Conservation (phyloP, 768 basidiomycete genomes). For the Agrocybe pediades region DNA sequence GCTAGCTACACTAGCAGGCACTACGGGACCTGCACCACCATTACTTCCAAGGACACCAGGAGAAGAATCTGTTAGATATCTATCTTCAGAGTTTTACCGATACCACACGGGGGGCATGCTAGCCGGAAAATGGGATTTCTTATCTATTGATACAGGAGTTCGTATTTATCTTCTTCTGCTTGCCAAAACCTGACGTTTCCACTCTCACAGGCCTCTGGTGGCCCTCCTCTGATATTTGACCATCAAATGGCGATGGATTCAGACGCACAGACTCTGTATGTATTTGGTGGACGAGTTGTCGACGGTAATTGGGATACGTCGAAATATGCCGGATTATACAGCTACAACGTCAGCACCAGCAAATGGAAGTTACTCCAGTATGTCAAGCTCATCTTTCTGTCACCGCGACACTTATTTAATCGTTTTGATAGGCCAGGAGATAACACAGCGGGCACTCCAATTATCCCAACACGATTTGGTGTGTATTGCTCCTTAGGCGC, state of each 20-base stretch:
- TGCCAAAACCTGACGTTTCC: background rate
- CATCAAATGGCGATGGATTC: constrained; percentile 82
- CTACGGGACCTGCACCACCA: background rate
- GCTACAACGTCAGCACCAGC: constrained; percentile 64
- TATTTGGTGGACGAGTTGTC: constrained; percentile 75
- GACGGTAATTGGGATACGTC: constrained; percentile 61
- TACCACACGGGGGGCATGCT: constrained; percentile 68
- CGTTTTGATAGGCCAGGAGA: constrained; percentile 25
- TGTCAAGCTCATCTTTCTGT: constrained; percentile 22
- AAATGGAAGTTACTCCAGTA: constrained; percentile 74
- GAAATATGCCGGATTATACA: constrained; percentile 74
- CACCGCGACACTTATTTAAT: background rate
- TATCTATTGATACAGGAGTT: constrained; percentile 70
- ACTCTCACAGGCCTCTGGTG: constrained; percentile 52
- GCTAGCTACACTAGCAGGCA: background rate
- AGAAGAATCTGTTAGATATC: constrained; percentile 26
- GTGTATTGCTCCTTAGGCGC: constrained; percentile 9
- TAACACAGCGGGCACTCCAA: constrained; percentile 30
- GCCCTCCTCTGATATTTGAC: constrained; percentile 75
- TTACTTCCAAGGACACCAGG: too few relatives aligned
- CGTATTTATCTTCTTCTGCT: constrained; percentile 20
- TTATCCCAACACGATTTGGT: constrained; percentile 67
- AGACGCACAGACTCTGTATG: constrained; percentile 69
- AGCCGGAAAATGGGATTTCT: constrained; percentile 70
- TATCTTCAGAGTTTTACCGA: constrained; percentile 73